A percentile compares a stretch with the other conserved stretches of the same genome.
phyloP scores from a whole-genome alignment of 768 basidiomycete species.

The Xerocomus brunneocitrinus region DNA sequence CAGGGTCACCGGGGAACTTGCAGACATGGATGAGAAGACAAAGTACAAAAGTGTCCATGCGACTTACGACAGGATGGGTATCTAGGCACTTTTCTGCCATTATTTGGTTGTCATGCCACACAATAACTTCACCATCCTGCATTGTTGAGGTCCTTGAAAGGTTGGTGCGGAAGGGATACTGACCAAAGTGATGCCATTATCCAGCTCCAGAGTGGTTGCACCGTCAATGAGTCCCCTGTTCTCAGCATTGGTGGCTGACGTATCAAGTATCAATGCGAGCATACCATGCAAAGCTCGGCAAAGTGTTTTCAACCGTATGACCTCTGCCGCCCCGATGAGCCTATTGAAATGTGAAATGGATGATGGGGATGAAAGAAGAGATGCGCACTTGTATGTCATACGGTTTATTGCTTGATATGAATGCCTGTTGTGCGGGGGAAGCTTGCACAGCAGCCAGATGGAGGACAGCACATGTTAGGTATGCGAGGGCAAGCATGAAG shows the following conservation, averaged over 20 bases:
- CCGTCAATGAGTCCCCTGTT: slow-evolving; percentile 70
- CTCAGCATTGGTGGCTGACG: slow-evolving; percentile 3
- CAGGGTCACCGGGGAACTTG: slow-evolving; percentile 54
- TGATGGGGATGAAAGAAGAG: background rate
- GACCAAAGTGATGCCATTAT: slow-evolving; percentile 73
- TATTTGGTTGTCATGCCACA: slow-evolving; percentile 79
- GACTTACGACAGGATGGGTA: slow-evolving; percentile 56
- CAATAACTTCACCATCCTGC: slow-evolving; percentile 71
- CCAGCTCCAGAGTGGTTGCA: slow-evolving; percentile 71
- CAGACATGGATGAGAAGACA: slow-evolving; percentile 1
- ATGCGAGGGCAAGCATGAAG: slow-evolving; percentile 15
- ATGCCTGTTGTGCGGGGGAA: slow-evolving; percentile 28
- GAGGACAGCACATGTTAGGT: slow-evolving; percentile 7
- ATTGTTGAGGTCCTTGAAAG: slow-evolving; percentile 4
- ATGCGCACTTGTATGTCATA: slow-evolving; percentile 49
- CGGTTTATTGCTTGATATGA: slow-evolving; percentile 25
- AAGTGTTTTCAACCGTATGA: slow-evolving; percentile 65
- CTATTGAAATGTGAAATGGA: slow-evolving; percentile 31
- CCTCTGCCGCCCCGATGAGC: slow-evolving; percentile 77
- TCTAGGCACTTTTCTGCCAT: slow-evolving; percentile 61
- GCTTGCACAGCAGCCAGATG: slow-evolving; percentile 12
- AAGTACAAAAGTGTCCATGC: background rate
- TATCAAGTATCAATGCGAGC: slow-evolving; percentile 10
- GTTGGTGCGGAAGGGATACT: slow-evolving; percentile 3
- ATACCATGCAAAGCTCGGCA: slow-evolving; percentile 76